phyloP scores from a whole-genome alignment of 345 rosid genomes.

The Eucalyptus sp. region DNA sequence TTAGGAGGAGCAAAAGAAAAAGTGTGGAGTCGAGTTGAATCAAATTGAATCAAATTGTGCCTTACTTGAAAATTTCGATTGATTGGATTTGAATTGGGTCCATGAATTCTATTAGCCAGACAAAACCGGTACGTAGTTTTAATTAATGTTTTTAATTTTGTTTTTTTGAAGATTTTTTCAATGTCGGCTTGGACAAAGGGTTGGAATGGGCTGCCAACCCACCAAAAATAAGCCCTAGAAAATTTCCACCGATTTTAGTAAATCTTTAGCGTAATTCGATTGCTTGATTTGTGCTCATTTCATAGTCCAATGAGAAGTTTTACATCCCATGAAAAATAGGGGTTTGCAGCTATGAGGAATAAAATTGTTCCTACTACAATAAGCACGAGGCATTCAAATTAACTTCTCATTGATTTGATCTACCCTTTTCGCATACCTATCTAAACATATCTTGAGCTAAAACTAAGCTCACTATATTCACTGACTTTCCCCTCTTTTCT shows the following conservation, averaged over 20 bases:
- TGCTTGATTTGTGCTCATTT: too few relatives aligned
- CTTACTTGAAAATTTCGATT: neutral
- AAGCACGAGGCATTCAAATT: too few relatives aligned
- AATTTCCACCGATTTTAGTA: neutral
- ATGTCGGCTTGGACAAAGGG: neutral
- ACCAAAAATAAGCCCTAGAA: neutral
- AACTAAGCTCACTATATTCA: too few relatives aligned
- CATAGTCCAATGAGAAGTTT: too few relatives aligned
- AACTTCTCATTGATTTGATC: too few relatives aligned
- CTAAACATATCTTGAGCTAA: too few relatives aligned
- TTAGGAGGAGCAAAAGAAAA: neutral
- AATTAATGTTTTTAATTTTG: fast-evolving
- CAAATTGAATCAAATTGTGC: neutral
- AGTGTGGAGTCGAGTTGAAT: neutral
- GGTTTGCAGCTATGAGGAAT: too few relatives aligned
- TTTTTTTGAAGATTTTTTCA: neutral
- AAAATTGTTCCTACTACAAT: too few relatives aligned
- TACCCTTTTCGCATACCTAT: too few relatives aligned
- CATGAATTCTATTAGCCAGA: neutral
- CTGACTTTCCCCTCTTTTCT: too few relatives aligned
- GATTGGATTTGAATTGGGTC: neutral
- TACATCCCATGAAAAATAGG: too few relatives aligned
- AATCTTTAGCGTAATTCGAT: fast-evolving
- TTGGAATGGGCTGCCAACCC: neutral
- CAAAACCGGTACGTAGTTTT: fast-evolving